These are phyloP conservation scores for Camellia lanceoleosa DNA, from an alignment of 148 eudicot species.

Conservation along the genomic window DNA sequence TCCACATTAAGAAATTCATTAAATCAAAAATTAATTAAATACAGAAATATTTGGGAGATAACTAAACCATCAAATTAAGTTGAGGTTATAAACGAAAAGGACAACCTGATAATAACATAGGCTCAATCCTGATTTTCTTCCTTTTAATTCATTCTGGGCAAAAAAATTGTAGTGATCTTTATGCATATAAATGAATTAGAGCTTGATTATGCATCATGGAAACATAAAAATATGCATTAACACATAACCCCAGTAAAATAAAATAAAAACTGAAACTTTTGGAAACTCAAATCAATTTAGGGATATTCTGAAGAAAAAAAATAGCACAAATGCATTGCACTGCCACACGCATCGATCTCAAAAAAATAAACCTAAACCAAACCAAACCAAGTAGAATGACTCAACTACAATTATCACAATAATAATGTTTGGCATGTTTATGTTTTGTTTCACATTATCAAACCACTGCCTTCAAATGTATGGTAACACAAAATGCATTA, in stretches of 20 bases:
- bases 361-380: no score
- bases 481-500: no score
- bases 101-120: neutral
- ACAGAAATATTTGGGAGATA: neutral
- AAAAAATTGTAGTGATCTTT: neutral
- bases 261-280: neutral
- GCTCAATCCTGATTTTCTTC: neutral
- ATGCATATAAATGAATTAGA: neutral
- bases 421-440: no score
- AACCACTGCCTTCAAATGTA: no score
- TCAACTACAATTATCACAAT: no score
- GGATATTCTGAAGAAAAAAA: neutral
- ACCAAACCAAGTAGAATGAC: neutral
- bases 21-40: neutral
- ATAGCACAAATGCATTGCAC: neutral
- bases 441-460: neutral
- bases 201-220: neutral
- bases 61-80: neutral
- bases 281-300: neutral
- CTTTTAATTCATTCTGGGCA: neutral
- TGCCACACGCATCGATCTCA: no score
- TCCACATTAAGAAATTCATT: conserved; percentile 1
- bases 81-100: neutral
- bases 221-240: neutral
- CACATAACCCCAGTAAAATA: neutral